phyloP scores from a whole-genome alignment of 805 yeast species.

The Blastobotrys parvus region DNA sequence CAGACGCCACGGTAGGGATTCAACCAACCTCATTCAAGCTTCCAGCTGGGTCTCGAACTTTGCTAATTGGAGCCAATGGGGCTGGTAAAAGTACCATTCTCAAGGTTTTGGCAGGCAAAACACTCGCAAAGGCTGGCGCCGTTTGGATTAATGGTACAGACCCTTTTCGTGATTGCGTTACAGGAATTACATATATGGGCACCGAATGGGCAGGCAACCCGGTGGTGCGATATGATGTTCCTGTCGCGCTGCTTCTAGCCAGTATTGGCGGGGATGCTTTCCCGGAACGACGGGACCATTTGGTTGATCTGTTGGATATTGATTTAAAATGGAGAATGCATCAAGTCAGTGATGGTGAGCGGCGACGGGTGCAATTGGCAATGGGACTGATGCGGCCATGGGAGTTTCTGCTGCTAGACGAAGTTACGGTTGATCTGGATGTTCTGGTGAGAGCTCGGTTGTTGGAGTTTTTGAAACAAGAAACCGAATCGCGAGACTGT shows the following conservation, averaged over 20 bases:
- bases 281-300: constrained; percentile 66
- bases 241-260: constrained; percentile 67
- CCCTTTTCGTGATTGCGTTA: constrained; percentile 63
- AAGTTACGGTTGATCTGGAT: constrained; percentile 94
- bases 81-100: constrained; percentile 93
- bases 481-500: constrained; percentile 60
- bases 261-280: constrained; percentile 77
- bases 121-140: constrained; percentile 65
- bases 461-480: constrained; percentile 60
- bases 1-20: constrained; percentile 56
- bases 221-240: constrained; percentile 83
- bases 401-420: constrained; percentile 81
- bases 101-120: constrained; percentile 83
- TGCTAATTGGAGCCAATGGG: constrained; percentile 90
- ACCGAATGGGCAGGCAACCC: constrained; percentile 97
- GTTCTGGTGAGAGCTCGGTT: constrained; percentile 79
- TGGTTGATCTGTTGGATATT: constrained; percentile 73
- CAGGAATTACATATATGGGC: constrained; percentile 66
- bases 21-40: constrained; percentile 52
- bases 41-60: constrained; percentile 64
- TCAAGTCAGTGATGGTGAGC: constrained; percentile 85
- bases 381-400: constrained; percentile 93
- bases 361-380: constrained; percentile 85
- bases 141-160: constrained; percentile 74
- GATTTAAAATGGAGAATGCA: constrained; percentile 91